These are phyloP conservation scores for Globisporangium heterothallicum DNA, from an alignment of 352 stramenopile species.

Conservation along the genomic window DNA sequence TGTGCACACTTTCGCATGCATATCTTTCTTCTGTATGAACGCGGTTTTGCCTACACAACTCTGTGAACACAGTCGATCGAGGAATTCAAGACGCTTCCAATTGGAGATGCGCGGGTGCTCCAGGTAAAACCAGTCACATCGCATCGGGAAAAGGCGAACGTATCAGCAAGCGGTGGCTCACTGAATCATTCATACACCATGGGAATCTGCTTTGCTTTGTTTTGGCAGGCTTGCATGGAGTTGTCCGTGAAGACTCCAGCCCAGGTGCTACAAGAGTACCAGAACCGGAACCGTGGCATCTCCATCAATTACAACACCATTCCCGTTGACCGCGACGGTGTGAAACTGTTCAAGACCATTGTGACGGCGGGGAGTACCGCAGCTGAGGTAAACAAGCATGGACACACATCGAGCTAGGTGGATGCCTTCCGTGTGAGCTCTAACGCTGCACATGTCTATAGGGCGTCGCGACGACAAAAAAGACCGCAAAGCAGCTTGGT, in stretches of 20 bases:
- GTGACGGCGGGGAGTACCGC: conserved; percentile 57
- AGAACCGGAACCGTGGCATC: conserved; percentile 73
- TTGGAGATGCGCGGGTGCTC: conserved; percentile 56
- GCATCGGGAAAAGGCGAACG: too few species aligned
- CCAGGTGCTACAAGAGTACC: conserved; percentile 83
- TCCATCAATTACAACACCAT: conserved; percentile 82
- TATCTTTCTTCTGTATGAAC: too few species aligned
- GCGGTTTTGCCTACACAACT: too few species aligned
- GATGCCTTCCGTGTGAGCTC: too few species aligned
- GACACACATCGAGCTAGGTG: too few species aligned
- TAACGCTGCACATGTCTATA: too few species aligned
- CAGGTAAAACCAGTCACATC: too few species aligned
- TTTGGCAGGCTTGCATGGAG: conserved; percentile 57
- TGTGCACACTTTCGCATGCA: too few species aligned
- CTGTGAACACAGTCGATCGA: conserved; percentile 49
- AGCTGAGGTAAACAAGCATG: conserved; percentile 52
- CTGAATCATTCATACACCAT: too few species aligned
- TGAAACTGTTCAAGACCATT: conserved; percentile 80
- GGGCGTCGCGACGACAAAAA: conserved; percentile 74
- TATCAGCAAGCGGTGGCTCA: background rate
- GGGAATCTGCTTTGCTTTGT: background rate
- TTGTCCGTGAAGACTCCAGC: conserved; percentile 76
- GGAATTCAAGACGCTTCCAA: conserved; percentile 63
- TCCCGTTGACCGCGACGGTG: conserved; percentile 35
- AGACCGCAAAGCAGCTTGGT: conserved; percentile 74